Evolutionary conservation across 257 asterid species (phyloP).

Genomic region (Asclepias syriaca): DNA sequence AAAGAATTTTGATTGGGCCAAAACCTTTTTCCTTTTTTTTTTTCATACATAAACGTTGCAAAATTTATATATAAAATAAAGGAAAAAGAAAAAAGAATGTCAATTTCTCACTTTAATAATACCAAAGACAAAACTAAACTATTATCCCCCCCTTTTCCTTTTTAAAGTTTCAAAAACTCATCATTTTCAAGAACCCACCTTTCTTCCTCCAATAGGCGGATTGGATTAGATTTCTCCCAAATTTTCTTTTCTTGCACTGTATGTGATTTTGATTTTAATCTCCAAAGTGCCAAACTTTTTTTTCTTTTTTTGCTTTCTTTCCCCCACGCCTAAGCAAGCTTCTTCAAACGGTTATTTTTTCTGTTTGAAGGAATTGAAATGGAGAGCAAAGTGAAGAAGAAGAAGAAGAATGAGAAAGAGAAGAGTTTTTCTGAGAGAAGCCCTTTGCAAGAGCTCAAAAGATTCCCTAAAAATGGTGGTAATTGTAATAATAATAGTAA

Average conservation of each 20-base stretch:
- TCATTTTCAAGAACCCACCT: background rate
- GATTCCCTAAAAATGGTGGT: conserved; percentile 14
- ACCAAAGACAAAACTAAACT: background rate
- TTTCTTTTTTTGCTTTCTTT: background rate
- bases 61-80: background rate
- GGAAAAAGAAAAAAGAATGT: background rate
- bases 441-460: conserved; percentile 10
- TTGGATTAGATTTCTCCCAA: too few species aligned
- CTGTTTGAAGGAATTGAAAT: background rate
- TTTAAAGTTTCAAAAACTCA: background rate
- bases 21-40: background rate
- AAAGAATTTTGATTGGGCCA: background rate
- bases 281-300: background rate
- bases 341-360: background rate
- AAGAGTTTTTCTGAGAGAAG: background rate
- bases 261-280: background rate
- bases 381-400: conserved; percentile 2
- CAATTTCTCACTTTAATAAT: background rate
- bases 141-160: background rate
- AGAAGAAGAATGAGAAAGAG: background rate
- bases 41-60: background rate
- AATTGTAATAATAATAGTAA: conserved; percentile 9
- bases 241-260: background rate
- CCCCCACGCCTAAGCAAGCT: background rate
- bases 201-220: too few species aligned